A percentile compares a stretch with the other conserved stretches of the same genome.
Conservation (phyloP, 129 eudicot genomes). For the carrot (Daucus carota) region DH1_v3.0 NC_030384.2:48015501-48016000, state of each 20-base stretch:
- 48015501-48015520: constrained; percentile 58
- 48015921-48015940: constrained; percentile 98
- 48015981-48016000: constrained; percentile 70
- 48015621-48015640: constrained; percentile 95
- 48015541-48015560: constrained; percentile 86
- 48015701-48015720: constrained; percentile 98
- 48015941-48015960: constrained; percentile 86
- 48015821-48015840: constrained; percentile 84
- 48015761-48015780: constrained; percentile 50
- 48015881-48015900: constrained; percentile 97
- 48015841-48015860: constrained; percentile 51
- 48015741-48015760: constrained; percentile 45
- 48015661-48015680: constrained; percentile 71
- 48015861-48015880: constrained; percentile 89
- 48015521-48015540: constrained; percentile 89
- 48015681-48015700: constrained; percentile 91
- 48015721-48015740: constrained; percentile 90
- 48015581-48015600: constrained; percentile 95
- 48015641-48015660: constrained; percentile 94
- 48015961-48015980: constrained; percentile 32
- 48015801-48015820: constrained; percentile 96
- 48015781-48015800: constrained; percentile 85
- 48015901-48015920: constrained; percentile 67
- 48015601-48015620: constrained; percentile 98
- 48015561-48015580: constrained; percentile 97